A percentile compares a stretch with the other conserved stretches of the same genome.
These are phyloP conservation scores for Kalanchoe fedtschenkoi DNA, from an alignment of 164 flowering plant species.

Conservation along the genomic window DNA sequence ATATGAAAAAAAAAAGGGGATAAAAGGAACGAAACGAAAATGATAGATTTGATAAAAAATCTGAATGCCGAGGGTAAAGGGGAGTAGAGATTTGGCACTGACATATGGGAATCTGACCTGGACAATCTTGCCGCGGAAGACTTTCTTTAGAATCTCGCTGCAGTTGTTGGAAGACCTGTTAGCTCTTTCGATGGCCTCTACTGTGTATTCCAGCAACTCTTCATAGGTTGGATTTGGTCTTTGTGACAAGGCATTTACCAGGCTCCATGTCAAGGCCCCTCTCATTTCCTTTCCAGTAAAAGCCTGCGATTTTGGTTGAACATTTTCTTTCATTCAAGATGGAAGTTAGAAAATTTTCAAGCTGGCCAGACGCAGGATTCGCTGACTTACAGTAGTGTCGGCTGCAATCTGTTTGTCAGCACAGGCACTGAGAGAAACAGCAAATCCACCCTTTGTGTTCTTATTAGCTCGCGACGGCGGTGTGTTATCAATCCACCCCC, in stretches of 20 bases:
- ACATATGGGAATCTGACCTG: too few species aligned
- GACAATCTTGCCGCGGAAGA: background rate
- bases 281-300: slow-evolving; percentile 8
- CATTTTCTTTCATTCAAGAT: background rate
- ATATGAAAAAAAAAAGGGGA: too few species aligned
- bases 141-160: background rate
- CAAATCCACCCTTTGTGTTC: slow-evolving; percentile 32
- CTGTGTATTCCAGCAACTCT: background rate
- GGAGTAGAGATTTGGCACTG: too few species aligned
- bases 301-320: background rate
- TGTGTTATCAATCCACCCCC: slow-evolving; percentile 25
- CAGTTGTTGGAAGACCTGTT: slow-evolving; percentile 1
- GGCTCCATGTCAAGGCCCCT: slow-evolving; percentile 3
- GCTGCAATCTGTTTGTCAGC: slow-evolving; percentile 27
- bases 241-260: slow-evolving; percentile 4
- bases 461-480: slow-evolving; percentile 22
- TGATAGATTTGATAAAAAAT: too few species aligned
- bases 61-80: too few species aligned
- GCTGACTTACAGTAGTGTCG: slow-evolving; percentile 35
- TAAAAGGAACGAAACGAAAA: too few species aligned
- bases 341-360: background rate
- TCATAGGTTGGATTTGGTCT: slow-evolving; percentile 1
- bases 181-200: background rate
- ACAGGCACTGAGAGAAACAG: slow-evolving; percentile 34
- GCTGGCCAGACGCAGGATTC: too few species aligned